Base-by-base conservation (phyloP, 306 rosid species). In the Vigna nakashimae region DNA sequence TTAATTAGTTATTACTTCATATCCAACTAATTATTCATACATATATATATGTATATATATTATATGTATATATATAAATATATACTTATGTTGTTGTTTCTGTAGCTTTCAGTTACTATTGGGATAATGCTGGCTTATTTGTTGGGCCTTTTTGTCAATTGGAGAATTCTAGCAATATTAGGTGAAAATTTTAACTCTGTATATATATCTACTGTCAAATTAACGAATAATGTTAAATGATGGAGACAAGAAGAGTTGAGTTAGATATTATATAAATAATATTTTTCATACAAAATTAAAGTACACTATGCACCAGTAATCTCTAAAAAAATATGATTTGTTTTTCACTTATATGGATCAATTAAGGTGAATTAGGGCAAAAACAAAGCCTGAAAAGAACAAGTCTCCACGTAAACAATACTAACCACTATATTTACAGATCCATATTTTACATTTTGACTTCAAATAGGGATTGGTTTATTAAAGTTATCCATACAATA, bases 101-200 rank as follows among this genome's bases (percentile, higher is more conserved):
- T 74, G 48, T 13, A 92, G 97, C 96, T 92, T 45, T 78, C 93
- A 6, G 69, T 92, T 78, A 87, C 88, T 0, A 79, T 69, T 43
- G 97, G 97, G 49, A 79, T 89, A 49, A 38, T 90, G 91, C 64
- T 92, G 58, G 92, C 96, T 40, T 92, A 90, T 83, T 62, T 90
- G n/a, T 70, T 90, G 18, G 97, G 93, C 3, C 84, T 92, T 2
- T 88, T 90, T 83, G 79, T 86, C 75, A 71, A 77, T 55, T 92
- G 97, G 97, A 85, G 96, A 82, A 16, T 53, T 11, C 89, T 92
- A 76, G 93, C 97, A 77, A 3, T 89, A 32, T 18, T 89, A 72
- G 97, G 96, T 90, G 42, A 87, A 32, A 22, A 62, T 63, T 22
- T 22, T 43, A 18, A 15, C 26, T 57, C 51, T 30, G 5, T 30